These are phyloP conservation scores for Phytophthora pini DNA, from an alignment of 352 stramenopile species.

Conservation along the genomic window DNA sequence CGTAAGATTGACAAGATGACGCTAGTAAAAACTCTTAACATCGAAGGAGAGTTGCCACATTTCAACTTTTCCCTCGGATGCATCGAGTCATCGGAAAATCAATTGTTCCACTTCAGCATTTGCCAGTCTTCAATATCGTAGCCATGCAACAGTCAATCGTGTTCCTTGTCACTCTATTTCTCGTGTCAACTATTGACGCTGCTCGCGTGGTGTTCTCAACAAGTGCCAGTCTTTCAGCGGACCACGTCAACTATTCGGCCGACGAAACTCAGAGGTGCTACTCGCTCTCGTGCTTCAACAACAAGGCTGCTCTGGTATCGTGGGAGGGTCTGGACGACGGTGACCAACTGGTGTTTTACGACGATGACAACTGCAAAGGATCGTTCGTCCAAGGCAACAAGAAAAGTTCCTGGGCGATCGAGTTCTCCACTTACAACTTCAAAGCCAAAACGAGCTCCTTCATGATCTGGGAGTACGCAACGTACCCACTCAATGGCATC, in stretches of 20 bases:
- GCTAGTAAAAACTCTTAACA: not conserved
- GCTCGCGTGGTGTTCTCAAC: not conserved
- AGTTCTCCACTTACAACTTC: not conserved
- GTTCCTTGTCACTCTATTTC: not conserved
- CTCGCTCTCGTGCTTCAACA: not conserved
- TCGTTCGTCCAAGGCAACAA: not conserved
- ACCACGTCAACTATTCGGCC: not conserved
- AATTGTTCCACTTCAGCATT: not conserved
- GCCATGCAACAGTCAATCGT: not conserved
- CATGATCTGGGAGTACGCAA: not conserved
- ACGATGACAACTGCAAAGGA: not conserved
- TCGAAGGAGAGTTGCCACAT: not conserved
- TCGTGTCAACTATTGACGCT: not conserved
- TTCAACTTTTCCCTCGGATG: not conserved
- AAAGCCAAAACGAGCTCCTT: not conserved
- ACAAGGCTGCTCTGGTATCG: not conserved
- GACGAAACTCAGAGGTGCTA: slow-evolving; percentile 2
- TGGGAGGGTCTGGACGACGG: not conserved
- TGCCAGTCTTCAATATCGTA: not conserved
- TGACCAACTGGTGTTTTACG: not conserved
- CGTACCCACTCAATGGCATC: not conserved
- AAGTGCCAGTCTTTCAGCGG: not conserved
- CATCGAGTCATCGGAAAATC: not conserved
- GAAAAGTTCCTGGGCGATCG: not conserved
- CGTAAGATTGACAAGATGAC: not conserved